Evolutionary conservation across 2,329 filamentous ascomycete species (phyloP), one percentile per base, ranked within the genome.

Genomic region (Calonectria hongkongensis): DNA sequence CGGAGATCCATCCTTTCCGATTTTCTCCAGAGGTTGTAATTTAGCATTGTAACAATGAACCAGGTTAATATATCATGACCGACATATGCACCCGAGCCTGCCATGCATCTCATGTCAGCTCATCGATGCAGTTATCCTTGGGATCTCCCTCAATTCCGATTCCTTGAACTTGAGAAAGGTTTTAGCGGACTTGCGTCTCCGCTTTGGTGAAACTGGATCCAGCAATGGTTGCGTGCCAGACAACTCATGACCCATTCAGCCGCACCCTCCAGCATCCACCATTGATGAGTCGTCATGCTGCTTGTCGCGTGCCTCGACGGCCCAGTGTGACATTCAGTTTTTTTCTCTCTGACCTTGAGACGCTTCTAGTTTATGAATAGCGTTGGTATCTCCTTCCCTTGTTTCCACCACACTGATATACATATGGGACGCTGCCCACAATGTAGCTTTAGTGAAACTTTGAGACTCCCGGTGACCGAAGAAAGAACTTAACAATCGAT

Each of bases 201-300:
- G 33, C 33, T 21, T 10, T 66, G 63, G 50, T 71, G 67, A 70
- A 73, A 64, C 25, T 70, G 50, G 25, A 45, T 65, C 39, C 58
- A 39, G 62, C 18, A 39, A 45, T 63, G 39, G 36, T 43, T 30
- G 27, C 39, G 16, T 66, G 41, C 47, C 58, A 63, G 63, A 41
- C 25, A 67, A 48, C 54, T 25, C 25, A 64, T 39, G 63, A 25
- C 28, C 27, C 47, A 27, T 56, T 36, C 71, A 36, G 63, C 62
- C 62, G 54, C 54, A 47, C 50, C 48, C 18, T 54, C 56, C 66
- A 45, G 66, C 30, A 66, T 56, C 36, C 25, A 39, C 41, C 30
- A 27, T 58, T 43, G 21, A 60, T 39, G 39, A 60, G 28, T 63
- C 36, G 48, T 18, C 48, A 65, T 68, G 39, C 45, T 66, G 7